phyloP scores from a whole-genome alignment of 306 rosid genomes.

The Parietaria judaica region DNA sequence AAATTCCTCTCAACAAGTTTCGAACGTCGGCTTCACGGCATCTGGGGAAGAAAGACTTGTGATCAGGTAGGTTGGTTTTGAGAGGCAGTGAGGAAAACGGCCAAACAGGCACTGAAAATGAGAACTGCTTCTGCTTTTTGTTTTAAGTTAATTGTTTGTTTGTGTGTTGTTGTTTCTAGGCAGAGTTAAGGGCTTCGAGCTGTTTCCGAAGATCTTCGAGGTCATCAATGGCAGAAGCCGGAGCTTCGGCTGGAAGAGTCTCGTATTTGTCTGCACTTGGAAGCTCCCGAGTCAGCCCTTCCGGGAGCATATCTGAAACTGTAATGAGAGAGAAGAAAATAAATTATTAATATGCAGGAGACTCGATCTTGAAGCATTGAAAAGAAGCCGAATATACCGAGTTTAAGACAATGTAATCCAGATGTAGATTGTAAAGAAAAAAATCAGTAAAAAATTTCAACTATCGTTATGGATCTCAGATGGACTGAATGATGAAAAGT shows the following conservation, averaged over 20 bases:
- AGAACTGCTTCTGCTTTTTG: neutral
- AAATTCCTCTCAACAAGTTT: neutral
- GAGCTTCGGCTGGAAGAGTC: constrained; percentile 23
- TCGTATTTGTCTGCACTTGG: constrained; percentile 65
- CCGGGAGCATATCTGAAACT: constrained; percentile 63
- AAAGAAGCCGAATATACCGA: no score
- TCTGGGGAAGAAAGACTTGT: neutral
- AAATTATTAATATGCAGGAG: neutral
- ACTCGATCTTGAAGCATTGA: no score
- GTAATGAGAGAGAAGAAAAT: constrained; percentile 7
- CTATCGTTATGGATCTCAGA: neutral
- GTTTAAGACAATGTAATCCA: no score
- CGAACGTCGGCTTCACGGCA: neutral
- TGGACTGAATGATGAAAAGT: no score
- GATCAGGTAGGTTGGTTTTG: neutral
- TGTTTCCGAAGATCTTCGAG: constrained; percentile 72
- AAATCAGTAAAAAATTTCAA: neutral
- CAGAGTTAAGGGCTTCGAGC: constrained; percentile 81
- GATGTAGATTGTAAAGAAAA: neutral
- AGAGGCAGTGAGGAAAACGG: neutral
- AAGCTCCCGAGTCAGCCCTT: constrained; percentile 87
- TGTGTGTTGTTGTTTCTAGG: constrained; percentile 5
- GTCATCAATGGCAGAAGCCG: constrained; percentile 45
- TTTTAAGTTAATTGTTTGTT: neutral
- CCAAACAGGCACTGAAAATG: neutral